These are phyloP conservation scores for Gaultheria prostrata DNA, from an alignment of 148 eudicot genomes.

Conservation along the genomic window DNA sequence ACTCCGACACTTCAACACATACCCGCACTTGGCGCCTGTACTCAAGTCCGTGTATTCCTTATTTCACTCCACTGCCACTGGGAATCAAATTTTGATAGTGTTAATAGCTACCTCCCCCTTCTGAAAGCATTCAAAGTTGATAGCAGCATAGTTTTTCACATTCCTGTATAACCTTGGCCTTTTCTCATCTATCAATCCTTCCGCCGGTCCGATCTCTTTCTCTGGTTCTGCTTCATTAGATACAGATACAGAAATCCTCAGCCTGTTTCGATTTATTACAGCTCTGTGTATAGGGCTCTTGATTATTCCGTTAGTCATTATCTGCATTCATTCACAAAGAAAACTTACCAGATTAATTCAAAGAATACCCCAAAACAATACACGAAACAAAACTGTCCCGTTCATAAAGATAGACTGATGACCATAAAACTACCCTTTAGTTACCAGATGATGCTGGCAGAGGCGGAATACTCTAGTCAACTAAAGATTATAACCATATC, in stretches of 20 bases:
- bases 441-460: no score
- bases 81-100: conserved; percentile 8
- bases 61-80: not conserved
- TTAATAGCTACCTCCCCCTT: conserved; percentile 32
- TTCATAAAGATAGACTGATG: no score
- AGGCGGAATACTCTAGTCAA: no score
- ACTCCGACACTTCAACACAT: no score
- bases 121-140: conserved; percentile 26
- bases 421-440: no score
- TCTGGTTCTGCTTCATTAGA: conserved; percentile 21
- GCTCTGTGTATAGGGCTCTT: conserved; percentile 41
- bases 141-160: conserved; percentile 24
- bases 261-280: conserved; percentile 17
- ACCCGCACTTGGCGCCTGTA: no score
- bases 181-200: conserved; percentile 17
- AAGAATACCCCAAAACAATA: not conserved
- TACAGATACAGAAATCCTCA: conserved; percentile 21
- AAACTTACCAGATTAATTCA: not conserved
- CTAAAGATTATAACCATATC: no score
- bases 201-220: conserved; percentile 25
- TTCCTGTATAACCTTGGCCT: conserved; percentile 18
- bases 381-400: no score
- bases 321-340: conserved; percentile 22
- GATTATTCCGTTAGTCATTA: conserved; percentile 34
- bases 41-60: not conserved